phyloP scores from a whole-genome alignment of 306 rosid species.

The Astragalus glycyphyllos region DNA sequence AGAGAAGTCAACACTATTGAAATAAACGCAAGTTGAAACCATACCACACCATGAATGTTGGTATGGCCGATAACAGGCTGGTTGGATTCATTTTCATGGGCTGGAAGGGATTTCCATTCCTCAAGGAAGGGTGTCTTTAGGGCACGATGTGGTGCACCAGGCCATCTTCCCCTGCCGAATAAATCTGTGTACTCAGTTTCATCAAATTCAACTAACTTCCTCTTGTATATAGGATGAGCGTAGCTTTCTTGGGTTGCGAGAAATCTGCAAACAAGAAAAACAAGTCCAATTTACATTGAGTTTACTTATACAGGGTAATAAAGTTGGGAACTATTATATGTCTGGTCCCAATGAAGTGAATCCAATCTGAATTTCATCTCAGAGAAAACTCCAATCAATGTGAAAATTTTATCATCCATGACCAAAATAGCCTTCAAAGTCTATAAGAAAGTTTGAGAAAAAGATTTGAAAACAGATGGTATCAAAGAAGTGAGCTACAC shows the following conservation, averaged over 20 bases:
- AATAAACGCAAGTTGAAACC: constrained; percentile 14
- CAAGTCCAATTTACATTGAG: constrained; percentile 20
- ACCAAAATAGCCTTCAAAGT: not conserved
- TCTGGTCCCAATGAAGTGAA: constrained; percentile 20
- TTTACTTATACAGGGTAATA: constrained; percentile 3
- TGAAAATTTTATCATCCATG: not conserved
- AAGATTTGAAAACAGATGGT: not conserved
- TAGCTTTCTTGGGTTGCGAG: constrained; percentile 83
- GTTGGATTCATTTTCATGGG: constrained; percentile 62
- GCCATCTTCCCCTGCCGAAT: constrained; percentile 91
- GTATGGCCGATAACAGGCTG: constrained; percentile 76
- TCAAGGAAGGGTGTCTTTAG: constrained; percentile 71
- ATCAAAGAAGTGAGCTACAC: not conserved
- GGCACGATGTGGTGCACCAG: constrained; percentile 77
- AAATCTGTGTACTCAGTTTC: constrained; percentile 72
- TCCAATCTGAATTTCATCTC: not conserved
- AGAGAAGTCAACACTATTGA: not conserved
- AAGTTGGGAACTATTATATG: not conserved
- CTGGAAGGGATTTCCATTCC: constrained; percentile 72
- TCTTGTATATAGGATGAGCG: constrained; percentile 85
- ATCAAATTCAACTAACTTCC: constrained; percentile 65
- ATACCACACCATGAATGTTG: constrained; percentile 73
- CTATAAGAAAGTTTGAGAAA: not conserved
- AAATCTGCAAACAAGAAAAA: constrained; percentile 59
- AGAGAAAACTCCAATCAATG: constrained; percentile 2